These are phyloP conservation scores for Paecilomyces dactylethromorphus DNA, from an alignment of 2,329 filamentous ascomycete genomes.

Conservation along the genomic window DNA sequence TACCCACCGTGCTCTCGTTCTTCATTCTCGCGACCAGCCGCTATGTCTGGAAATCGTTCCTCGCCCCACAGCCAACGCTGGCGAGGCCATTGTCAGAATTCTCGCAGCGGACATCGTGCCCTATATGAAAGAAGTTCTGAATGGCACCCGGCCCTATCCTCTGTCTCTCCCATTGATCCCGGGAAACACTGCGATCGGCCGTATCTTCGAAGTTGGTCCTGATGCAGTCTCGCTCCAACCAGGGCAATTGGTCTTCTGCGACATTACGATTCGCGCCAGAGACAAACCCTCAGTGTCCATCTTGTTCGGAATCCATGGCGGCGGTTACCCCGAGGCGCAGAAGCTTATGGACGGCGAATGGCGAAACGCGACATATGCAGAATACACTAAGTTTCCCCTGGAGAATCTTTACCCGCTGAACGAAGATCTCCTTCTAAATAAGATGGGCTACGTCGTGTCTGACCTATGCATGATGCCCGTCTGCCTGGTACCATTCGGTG, in stretches of 20 bases:
- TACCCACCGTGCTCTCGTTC: conserved; percentile 2
- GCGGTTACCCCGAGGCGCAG: conserved; percentile 16
- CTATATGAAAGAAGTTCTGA: conserved; percentile 33
- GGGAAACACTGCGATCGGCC: conserved; percentile 27
- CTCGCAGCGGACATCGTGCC: conserved; percentile 28
- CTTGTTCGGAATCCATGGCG: conserved; percentile 20
- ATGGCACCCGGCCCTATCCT: conserved; percentile 22
- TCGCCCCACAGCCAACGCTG: conserved; percentile 24
- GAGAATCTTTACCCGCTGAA: conserved; percentile 28
- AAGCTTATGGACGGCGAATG: conserved; percentile 29
- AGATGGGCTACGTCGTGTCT: conserved; percentile 33
- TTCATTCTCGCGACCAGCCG: conserved; percentile 8
- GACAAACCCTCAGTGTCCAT: conserved; percentile 21
- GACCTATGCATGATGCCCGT: conserved; percentile 34
- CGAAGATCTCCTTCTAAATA: conserved; percentile 18
- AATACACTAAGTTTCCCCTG: conserved; percentile 27
- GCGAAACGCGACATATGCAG: conserved; percentile 29
- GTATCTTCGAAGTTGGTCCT: conserved; percentile 25
- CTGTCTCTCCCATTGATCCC: conserved; percentile 28
- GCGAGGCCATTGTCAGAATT: conserved; percentile 35
- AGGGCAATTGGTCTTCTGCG: conserved; percentile 31
- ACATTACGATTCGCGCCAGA: conserved; percentile 25
- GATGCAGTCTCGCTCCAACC: conserved; percentile 26
- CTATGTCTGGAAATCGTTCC: conserved; percentile 22
- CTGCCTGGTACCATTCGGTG: conserved; percentile 38